Evolutionary conservation across 108 stramenopile genomes (phyloP), one percentile per base, ranked within the genome.

Genomic region (Conticribra weissflogii): DNA sequence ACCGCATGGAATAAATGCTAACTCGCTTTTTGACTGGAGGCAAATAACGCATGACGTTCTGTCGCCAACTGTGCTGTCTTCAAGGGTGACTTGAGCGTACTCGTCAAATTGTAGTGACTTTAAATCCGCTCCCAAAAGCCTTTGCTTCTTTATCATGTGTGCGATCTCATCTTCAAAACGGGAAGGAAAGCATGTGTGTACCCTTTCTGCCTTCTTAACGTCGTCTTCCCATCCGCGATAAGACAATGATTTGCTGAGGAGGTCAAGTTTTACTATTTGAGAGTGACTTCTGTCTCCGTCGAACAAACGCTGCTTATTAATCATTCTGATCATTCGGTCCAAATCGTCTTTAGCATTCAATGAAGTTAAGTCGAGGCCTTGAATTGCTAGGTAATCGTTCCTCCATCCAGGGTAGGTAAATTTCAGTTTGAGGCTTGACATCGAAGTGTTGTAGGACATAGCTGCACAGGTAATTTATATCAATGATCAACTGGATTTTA

Each of bases 111-210:
- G 3, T 51, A 51, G n/a, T 51, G 19, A 5, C 21, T 12, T 51
- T 51, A 51, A 21, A 51, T 3, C 19, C 3, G 19, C 21, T 22
- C 45, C 51, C 49, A 65, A 53, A 33, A 65, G 36, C 7, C 64
- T 16, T 34, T 65, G 51, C 34, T 65, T 65, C 31, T 17, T 32
- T 16, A 33, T 2, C 12, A 65, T 30, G 31, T 53, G 53, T 8
- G 52, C 12, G n/a, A 65, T 53, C 33, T 51, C 49, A 17, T 52
- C 50, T 0, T 65, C 25, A 53, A 65, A 65, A n/a, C 52, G 24
- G 2, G 64, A 65, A 32, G 64, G 64, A 65, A 53, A 65, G n/a
- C 64, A 51, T 53, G 22, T 27, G 50, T 65, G 64, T 9, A 65
- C 33, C 47, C 64, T 65, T 33, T 65, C 52, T 8, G 64, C 52